Conservation (phyloP, 306 rosid species). For the Ammopiptanthus mongolicus region DNA sequence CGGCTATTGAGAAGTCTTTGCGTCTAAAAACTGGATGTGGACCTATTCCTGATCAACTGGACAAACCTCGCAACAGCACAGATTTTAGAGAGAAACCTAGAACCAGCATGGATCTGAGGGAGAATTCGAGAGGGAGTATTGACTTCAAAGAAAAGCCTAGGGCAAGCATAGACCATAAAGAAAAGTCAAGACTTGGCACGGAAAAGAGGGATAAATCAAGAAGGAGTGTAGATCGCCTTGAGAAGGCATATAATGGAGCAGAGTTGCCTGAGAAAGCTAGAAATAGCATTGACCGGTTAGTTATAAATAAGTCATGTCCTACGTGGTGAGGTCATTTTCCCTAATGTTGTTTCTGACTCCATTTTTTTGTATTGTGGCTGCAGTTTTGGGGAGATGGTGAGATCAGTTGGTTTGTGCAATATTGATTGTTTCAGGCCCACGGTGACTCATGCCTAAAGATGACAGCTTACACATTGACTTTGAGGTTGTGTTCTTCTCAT, state of each 20-base stretch:
- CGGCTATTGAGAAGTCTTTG: slow-evolving; percentile 52
- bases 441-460: slow-evolving; percentile 51
- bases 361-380: slow-evolving; percentile 31
- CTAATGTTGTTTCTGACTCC: slow-evolving; percentile 27
- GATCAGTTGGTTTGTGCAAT: slow-evolving; percentile 88
- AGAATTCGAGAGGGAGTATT: slow-evolving; percentile 37
- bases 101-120: slow-evolving; percentile 63
- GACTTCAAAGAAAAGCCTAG: slow-evolving; percentile 42
- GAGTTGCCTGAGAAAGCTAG: slow-evolving; percentile 68
- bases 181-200: slow-evolving; percentile 51
- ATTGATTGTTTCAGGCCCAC: slow-evolving; percentile 90
- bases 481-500: slow-evolving; percentile 26
- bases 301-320: not conserved
- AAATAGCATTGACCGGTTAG: slow-evolving; percentile 84
- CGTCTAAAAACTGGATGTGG: slow-evolving; percentile 36
- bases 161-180: slow-evolving; percentile 56
- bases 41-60: slow-evolving; percentile 41
- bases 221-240: slow-evolving; percentile 52
- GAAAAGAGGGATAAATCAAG: slow-evolving; percentile 74
- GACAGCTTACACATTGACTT: slow-evolving; percentile 14
- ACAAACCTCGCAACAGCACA: slow-evolving; percentile 64
- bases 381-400: slow-evolving; percentile 91
- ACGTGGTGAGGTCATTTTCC: not conserved
- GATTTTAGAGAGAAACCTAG: slow-evolving; percentile 74
- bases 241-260: slow-evolving; percentile 38